Base-by-base conservation (phyloP, 495 filamentous ascomycete species). In the Aspergillus avenaceus region DNA sequence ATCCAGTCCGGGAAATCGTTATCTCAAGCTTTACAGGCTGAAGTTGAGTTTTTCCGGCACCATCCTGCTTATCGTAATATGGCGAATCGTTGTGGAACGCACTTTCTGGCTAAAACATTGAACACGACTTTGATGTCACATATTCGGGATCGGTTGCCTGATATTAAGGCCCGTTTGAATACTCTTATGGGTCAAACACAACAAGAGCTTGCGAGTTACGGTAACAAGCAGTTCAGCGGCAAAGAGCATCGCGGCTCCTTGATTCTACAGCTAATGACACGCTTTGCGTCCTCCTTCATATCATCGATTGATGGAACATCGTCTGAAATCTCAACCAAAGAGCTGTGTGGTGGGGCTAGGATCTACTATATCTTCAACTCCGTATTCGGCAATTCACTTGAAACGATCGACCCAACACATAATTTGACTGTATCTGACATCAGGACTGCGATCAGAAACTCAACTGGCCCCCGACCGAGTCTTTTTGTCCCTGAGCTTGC, bases 331-430 rank as follows among this genome's bases (percentile, higher is more conserved):
- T 97, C 95, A 7, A 99, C 93, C 6, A 97, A 97, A 66, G 93
- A 99, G 61, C 84, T 99, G 4, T 96, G 93, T 60, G 93, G 93
- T 56, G 93, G 93, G 50, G 93, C 93, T 14, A 82, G 93, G 21
- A 97, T 99, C 53, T 99, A 99, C 70, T 99, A 99, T 68, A 97
- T 99, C 45, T 99, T 99, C 76, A 99, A 99, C 67, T 96, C 92
- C 31, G 95, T 99, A 12, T 99, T 97, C 68, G 95, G 93, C 41
- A 96, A 95, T 68, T 95, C 92, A 8, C 73, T 99, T 21, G 95
- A 97, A 66, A 86, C 90, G 6, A 95, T 99, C 53, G 91, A 97
- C 58, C 93, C 93, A 5, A 97, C 91, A 1, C 85, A 84, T 16
- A 97, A 97, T 62, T 83, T 99, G 54, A 93, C 91, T 12, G 87